Percentiles rank a stretch among this genome's conserved stretches.
phyloP scores from a whole-genome alignment of 148 eudicot species.

The Camellia japonica region DNA sequence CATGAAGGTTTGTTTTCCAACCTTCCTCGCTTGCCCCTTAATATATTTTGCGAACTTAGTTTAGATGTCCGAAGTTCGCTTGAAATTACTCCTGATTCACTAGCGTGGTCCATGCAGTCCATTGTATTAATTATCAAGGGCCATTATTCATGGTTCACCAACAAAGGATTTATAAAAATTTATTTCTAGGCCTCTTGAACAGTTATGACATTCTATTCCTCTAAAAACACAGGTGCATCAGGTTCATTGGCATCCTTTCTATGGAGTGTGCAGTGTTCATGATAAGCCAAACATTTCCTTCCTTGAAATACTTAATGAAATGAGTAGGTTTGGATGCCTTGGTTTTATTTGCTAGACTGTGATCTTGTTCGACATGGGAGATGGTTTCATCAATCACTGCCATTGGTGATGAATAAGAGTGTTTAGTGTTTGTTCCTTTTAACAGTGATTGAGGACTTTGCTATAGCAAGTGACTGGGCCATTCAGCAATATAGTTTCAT shows the following conservation, averaged over 20 bases:
- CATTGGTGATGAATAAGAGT: neutral
- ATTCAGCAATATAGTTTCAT: neutral
- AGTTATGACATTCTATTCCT: neutral
- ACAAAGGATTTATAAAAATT: neutral
- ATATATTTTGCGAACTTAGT: neutral
- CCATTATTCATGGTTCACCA: neutral
- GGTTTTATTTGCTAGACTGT: neutral
- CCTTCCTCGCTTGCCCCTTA: neutral
- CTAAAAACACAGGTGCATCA: neutral
- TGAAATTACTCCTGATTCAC: neutral
- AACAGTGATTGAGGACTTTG: neutral
- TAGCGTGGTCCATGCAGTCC: conserved; percentile 6
- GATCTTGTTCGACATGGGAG: neutral
- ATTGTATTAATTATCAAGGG: neutral
- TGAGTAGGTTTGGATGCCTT: neutral
- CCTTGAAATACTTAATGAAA: neutral
- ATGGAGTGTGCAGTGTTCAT: too few relatives aligned
- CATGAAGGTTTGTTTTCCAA: neutral
- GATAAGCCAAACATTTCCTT: neutral
- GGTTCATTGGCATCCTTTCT: neutral
- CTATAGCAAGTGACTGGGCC: neutral
- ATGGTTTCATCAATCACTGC: neutral
- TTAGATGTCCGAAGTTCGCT: neutral
- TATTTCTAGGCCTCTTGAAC: neutral
- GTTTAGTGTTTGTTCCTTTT: neutral